Percentiles rank a stretch among this genome's conserved stretches.
Conservation (phyloP, 2,329 filamentous ascomycete species). For the Davidsoniella virescens region DNA sequence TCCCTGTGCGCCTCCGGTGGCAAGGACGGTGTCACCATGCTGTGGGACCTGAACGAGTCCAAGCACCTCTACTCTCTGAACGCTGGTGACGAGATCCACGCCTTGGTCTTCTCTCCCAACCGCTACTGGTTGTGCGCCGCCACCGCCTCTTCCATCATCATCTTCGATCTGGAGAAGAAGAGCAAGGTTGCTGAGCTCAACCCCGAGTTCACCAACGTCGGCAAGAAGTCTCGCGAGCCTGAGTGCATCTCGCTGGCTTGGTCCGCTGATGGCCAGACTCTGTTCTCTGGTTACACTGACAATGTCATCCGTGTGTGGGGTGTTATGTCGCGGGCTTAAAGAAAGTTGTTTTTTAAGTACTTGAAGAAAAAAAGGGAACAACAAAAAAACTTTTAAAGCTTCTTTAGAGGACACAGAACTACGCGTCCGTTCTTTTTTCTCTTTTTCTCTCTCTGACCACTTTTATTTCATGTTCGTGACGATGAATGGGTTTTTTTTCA, state of each 20-base stretch:
- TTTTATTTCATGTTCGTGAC: conserved; percentile 10
- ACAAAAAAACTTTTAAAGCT: conserved; percentile 14
- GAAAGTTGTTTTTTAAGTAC: conserved; percentile 13
- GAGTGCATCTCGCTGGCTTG: conserved; percentile 96
- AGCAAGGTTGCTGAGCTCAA: conserved; percentile 99
- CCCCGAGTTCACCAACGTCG: conserved; percentile 80
- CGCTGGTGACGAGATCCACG: conserved; percentile 98
- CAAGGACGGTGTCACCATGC: conserved; percentile 99
- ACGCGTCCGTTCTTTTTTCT: conserved; percentile 7
- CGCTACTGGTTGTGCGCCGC: conserved; percentile 99
- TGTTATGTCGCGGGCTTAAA: conserved; percentile 85
- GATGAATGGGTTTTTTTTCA: conserved; percentile 1
- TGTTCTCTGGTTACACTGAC: conserved; percentile 99
- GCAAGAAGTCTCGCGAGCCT: conserved; percentile 98
- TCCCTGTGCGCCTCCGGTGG: conserved; percentile 97
- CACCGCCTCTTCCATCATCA: conserved; percentile 95
- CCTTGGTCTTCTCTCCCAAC: conserved; percentile 99
- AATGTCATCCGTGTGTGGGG: conserved; percentile 98
- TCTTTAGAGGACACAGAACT: conserved; percentile 12
- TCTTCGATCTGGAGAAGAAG: conserved; percentile 99
- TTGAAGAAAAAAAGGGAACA: conserved; percentile 14
- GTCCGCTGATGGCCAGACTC: conserved; percentile 95
- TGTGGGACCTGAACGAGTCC: conserved; percentile 99
- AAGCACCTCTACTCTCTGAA: conserved; percentile 99
- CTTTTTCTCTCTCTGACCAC: neutral